phyloP scores from a whole-genome alignment of 2,329 filamentous ascomycete genomes.

The Anthostomella pinea region DNA sequence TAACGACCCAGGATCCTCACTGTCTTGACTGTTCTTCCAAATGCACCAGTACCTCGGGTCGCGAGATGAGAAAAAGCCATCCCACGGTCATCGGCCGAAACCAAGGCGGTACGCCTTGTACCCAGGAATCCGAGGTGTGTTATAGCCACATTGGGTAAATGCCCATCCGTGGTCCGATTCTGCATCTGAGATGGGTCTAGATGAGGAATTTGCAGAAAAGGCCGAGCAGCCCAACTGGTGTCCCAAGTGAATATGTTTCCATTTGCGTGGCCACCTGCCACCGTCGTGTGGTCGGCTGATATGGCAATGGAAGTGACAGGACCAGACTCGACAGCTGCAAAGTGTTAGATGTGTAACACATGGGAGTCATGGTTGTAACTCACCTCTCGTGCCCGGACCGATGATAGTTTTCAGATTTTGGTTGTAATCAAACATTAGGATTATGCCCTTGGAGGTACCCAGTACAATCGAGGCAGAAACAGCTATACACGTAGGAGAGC shows the following conservation, averaged over 20 bases:
- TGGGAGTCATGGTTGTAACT: too few species aligned
- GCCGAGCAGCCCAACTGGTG: conserved; percentile 73
- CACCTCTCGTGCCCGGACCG: conserved; percentile 86
- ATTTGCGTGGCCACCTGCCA: conserved; percentile 85
- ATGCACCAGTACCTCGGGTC: conserved; percentile 80
- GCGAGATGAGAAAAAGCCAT: conserved; percentile 99
- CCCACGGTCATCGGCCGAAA: conserved; percentile 89
- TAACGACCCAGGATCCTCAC: conserved; percentile 90
- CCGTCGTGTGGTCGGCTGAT: conserved; percentile 88
- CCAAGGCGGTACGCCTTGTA: conserved; percentile 87
- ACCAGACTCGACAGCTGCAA: conserved; percentile 80
- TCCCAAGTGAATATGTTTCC: conserved; percentile 98
- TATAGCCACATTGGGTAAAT: conserved; percentile 73
- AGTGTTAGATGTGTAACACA: conserved; percentile 28
- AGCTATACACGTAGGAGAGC: conserved; percentile 82
- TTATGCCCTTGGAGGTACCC: conserved; percentile 90
- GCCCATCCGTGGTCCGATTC: conserved; percentile 72
- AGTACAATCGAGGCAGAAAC: conserved; percentile 86
- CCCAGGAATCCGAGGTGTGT: conserved; percentile 94
- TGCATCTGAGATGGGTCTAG: conserved; percentile 64
- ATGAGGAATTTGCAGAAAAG: conserved; percentile 84
- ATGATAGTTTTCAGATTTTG: conserved; percentile 94
- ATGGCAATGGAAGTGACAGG: conserved; percentile 83
- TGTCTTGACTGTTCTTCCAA: conserved; percentile 83
- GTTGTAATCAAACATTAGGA: conserved; percentile 95